Evolutionary conservation across 495 filamentous ascomycete genomes (phyloP), one percentile per base, ranked within the genome.

Genomic region (Cercophora samala): DNA sequence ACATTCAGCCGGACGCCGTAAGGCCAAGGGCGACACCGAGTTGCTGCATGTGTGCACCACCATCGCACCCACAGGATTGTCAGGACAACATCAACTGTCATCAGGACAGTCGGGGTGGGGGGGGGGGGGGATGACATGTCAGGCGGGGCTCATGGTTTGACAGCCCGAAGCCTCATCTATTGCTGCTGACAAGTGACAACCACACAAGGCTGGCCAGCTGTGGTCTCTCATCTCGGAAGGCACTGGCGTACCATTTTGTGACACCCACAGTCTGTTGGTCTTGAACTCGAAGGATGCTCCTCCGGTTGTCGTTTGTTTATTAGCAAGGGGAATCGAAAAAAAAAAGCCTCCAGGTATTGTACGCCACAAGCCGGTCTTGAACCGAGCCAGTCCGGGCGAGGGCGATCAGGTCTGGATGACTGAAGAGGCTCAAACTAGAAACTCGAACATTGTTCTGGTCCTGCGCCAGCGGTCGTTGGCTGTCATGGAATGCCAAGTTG

Each of bases 1-100:
- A 60, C 64, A 69, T 72, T 73, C 68, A 75, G 67, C 70, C 73
- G 70, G 71, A 53, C 37, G 32, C 18, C 21, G 42, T 19, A 62
- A 6, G 24, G 26, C 24, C 29, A 46, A 42, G 60, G 60, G n/a
- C 24, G 26, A 19, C 17, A 15, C 17, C 21, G 15, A 18, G 60
- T 8, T 19, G 60, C 26, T n/a, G 60, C 24, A 42, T 62, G 60
- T 8, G 60, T 15, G n/a, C 25, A 32, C 13, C 17, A 62, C 24
- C n/a, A 21, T 62, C 26, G 19, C 60, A 46, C 29, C 13, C 53
- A 8, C 26, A 56, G 22, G 5, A 56, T 21, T 19, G 60, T 46
- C 26, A 42, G 24, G 29, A 25, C 60, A 62, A 62, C 60, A 37
- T 29, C 18, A 29, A n/a, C 21, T 62, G 60, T 62, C 25, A 61